phyloP scores from a whole-genome alignment of 2,329 filamentous ascomycete genomes.

The Aspergillus fischeri region DNA sequence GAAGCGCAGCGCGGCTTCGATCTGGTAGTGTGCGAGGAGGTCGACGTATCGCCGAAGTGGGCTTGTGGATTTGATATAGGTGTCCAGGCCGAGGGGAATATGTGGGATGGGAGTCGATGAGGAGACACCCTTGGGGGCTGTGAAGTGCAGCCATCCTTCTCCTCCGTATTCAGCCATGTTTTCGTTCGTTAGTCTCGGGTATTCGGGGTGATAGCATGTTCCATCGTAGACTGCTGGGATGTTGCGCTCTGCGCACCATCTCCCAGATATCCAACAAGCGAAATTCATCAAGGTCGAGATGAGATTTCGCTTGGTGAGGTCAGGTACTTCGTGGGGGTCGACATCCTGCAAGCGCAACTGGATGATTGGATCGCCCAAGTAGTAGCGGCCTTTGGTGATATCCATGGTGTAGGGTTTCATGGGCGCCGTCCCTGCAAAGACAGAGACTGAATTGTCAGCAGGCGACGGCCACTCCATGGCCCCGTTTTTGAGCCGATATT shows the following conservation, averaged over 20 bases:
- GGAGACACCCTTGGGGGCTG: constrained; percentile 38
- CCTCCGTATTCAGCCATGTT: constrained; percentile 42
- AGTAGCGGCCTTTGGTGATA: constrained; percentile 29
- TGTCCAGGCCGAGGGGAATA: constrained; percentile 47
- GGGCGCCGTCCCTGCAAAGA: constrained; percentile 21
- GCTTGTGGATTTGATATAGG: constrained; percentile 57
- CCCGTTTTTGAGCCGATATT: constrained; percentile 35
- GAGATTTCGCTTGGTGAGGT: constrained; percentile 37
- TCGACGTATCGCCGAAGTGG: constrained; percentile 59
- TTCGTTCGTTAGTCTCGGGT: constrained; percentile 32
- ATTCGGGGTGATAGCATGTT: constrained; percentile 39
- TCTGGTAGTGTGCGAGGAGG: constrained; percentile 61
- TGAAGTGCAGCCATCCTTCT: constrained; percentile 33
- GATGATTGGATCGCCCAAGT: constrained; percentile 42
- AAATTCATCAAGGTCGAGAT: constrained; percentile 53
- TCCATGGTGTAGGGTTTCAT: constrained; percentile 26
- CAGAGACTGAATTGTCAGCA: constrained; percentile 17
- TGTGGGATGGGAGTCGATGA: constrained; percentile 49
- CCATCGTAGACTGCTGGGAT: constrained; percentile 35
- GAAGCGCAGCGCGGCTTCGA: constrained; percentile 57
- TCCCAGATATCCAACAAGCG: constrained; percentile 38
- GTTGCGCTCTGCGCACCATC: constrained; percentile 34
- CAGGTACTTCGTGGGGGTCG: constrained; percentile 36
- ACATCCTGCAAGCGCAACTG: constrained; percentile 23
- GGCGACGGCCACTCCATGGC: constrained; percentile 32